A percentile compares a stretch with the other conserved stretches of the same genome.
These are phyloP conservation scores for Scleroderma bovista DNA, from an alignment of 768 basidiomycete genomes.

Conservation along the genomic window DNA sequence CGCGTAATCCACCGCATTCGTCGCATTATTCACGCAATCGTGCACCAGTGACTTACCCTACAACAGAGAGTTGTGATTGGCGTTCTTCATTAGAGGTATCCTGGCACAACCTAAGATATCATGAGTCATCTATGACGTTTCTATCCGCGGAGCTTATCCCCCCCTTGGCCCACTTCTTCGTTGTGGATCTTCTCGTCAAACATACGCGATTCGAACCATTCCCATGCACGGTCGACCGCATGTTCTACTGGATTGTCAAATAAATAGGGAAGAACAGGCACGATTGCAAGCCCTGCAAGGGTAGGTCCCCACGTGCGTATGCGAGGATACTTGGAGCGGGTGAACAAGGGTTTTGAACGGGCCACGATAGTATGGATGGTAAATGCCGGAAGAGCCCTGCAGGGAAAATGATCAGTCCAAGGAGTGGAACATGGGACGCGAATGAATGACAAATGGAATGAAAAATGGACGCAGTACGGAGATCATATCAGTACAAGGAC, in stretches of 20 bases:
- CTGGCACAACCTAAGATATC: too few relatives aligned
- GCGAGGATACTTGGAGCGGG: conserved; percentile 49
- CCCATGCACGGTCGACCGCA: conserved; percentile 60
- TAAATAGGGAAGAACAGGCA: conserved; percentile 69
- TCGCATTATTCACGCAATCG: background rate
- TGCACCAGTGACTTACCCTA: too few relatives aligned
- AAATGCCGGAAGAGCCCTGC: conserved; percentile 75
- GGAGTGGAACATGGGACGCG: conserved; percentile 2
- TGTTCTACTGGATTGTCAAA: conserved; percentile 79
- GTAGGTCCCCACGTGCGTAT: conserved; percentile 75
- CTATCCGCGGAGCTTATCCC: background rate
- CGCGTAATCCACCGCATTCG: background rate
- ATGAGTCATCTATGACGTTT: too few relatives aligned
- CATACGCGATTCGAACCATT: conserved; percentile 59
- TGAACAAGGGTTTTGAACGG: conserved; percentile 64
- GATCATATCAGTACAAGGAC: background rate
- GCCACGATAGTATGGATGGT: conserved; percentile 82
- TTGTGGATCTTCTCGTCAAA: conserved; percentile 35
- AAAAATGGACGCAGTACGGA: too few relatives aligned
- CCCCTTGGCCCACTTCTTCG: background rate
- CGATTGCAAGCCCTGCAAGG: conserved; percentile 62
- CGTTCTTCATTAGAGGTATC: too few relatives aligned
- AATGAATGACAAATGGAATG: conserved; percentile 1
- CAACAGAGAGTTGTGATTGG: too few relatives aligned
- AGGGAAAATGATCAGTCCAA: background rate